Base-by-base conservation (phyloP, 176 grass and related monocot species). In the Eleusine indica region DNA sequence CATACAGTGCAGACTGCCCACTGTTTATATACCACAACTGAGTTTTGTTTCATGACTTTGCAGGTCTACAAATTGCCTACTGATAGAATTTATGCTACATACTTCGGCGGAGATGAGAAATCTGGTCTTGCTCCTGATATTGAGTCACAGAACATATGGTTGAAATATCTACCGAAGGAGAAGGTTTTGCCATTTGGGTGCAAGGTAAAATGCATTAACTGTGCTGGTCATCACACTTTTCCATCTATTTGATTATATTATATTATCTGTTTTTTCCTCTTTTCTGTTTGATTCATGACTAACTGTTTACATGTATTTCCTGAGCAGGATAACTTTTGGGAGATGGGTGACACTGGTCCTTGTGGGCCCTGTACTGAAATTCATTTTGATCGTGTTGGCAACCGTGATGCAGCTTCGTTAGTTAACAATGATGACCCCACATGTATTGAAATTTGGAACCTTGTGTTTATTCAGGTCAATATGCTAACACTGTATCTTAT, bases 351-450 rank as follows among this genome's bases (percentile, higher is more conserved):
- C 75, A 98, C 93, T 75, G 93, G 96, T 49, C 93, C 96, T 30
- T 98, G 96, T 43, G 96, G 96, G 7, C 96, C 91, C 6, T 98
- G 96, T 74, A 98, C 96, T 44, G 96, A 99, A 87, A 99, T 99
- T 38, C 93, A 99, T 88, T 99, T 96, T 74, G 96, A 99, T 63
- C 93, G 91, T 47, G 39, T 98, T 79, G 93, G 93, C 6, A 90
- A 89, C 71, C 89, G 91, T 56, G 93, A 99, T 78, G 96, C 96
- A 52, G 85, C 91, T 66, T 87, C 89, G 3, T 67, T 98, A 35
- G 96, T 98, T 11, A 95, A 98, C 60, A 95, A 93, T 77, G 96
- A 98, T 62, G 91, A 98, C 47, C 93, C 96, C 29, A 91, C 96
- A 25, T 98, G 96, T 57, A 95, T 98, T 60, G 96, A 98, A 69